Percentiles rank a stretch among this genome's conserved stretches.
These are phyloP conservation scores for Phytophthora idaei DNA, from an alignment of 352 stramenopile genomes.

Conservation along the genomic window DNA sequence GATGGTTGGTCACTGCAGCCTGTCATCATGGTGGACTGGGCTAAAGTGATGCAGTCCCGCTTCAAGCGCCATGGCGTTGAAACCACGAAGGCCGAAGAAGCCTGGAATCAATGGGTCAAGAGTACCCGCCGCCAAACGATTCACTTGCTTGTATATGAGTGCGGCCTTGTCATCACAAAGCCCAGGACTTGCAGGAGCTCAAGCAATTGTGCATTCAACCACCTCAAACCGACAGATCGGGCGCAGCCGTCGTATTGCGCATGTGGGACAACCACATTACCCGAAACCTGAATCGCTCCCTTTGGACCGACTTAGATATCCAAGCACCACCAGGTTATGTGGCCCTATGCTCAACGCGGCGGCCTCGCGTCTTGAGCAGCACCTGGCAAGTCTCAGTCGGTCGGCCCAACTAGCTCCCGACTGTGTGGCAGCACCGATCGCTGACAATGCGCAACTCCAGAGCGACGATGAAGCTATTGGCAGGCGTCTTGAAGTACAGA, in stretches of 20 bases:
- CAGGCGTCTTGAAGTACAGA: not conserved
- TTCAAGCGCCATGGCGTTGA: slow-evolving; percentile 11
- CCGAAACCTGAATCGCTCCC: no score
- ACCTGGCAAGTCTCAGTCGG: not conserved
- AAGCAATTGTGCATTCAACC: not conserved
- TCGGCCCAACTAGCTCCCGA: not conserved
- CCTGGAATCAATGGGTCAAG: slow-evolving; percentile 20
- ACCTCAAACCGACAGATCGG: not conserved
- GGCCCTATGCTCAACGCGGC: no score
- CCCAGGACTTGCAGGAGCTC: not conserved
- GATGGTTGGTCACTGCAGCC: not conserved
- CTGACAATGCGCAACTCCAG: not conserved
- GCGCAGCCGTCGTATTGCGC: not conserved
- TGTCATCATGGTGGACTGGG: slow-evolving; percentile 1
- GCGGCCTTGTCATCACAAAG: slow-evolving; percentile 8
- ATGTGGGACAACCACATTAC: no score
- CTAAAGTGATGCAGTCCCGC: slow-evolving; percentile 23
- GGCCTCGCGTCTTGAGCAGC: not conserved
- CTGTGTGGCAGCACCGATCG: not conserved
- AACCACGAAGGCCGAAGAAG: slow-evolving; percentile 1
- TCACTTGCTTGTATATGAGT: slow-evolving; percentile 19
- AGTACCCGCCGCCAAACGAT: slow-evolving; percentile 7
- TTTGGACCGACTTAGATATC: no score
- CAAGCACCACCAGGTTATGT: no score
- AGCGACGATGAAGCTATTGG: not conserved